Conservation (phyloP, 2,329 filamentous ascomycete species). For the Penicillium janthinellum region DNA sequence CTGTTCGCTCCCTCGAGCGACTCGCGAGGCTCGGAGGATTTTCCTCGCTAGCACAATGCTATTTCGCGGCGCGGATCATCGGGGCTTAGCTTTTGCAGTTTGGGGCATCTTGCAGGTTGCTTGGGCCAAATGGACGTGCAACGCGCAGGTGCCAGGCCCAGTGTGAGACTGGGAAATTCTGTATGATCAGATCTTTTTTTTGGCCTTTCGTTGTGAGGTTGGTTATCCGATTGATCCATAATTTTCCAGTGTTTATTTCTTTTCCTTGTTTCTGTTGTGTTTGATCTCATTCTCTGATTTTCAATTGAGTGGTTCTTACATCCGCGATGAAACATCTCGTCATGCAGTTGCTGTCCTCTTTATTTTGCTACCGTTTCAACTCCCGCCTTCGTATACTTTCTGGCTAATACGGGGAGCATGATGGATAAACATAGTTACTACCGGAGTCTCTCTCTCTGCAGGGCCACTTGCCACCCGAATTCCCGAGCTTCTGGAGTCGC, state of each 20-base stretch:
- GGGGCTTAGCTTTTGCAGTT: conserved; percentile 38
- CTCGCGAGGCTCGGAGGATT: conserved; percentile 15
- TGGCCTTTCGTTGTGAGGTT: background rate
- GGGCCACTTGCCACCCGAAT: conserved; percentile 13
- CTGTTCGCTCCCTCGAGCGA: background rate
- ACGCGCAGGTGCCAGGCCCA: conserved; percentile 12
- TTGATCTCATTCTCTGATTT: background rate
- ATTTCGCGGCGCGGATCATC: conserved; percentile 32
- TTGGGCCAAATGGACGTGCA: conserved; percentile 29
- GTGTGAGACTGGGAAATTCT: conserved; percentile 20
- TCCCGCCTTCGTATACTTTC: background rate
- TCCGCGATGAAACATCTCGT: conserved; percentile 16
- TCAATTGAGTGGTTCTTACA: background rate
- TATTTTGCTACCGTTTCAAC: conserved; percentile 16
- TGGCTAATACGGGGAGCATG: background rate
- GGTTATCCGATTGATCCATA: background rate
- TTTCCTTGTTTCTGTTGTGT: background rate
- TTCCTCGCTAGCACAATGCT: conserved; percentile 13
- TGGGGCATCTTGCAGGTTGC: conserved; percentile 28
- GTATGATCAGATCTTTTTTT: conserved; percentile 15
- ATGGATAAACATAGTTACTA: background rate
- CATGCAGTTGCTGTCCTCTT: background rate
- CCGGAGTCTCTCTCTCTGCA: background rate
- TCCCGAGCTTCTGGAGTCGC: conserved; percentile 7
- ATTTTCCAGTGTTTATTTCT: background rate